These are phyloP conservation scores for Selaginella tamariscina DNA, from an alignment of 75 land plant species.

Conservation along the genomic window DNA sequence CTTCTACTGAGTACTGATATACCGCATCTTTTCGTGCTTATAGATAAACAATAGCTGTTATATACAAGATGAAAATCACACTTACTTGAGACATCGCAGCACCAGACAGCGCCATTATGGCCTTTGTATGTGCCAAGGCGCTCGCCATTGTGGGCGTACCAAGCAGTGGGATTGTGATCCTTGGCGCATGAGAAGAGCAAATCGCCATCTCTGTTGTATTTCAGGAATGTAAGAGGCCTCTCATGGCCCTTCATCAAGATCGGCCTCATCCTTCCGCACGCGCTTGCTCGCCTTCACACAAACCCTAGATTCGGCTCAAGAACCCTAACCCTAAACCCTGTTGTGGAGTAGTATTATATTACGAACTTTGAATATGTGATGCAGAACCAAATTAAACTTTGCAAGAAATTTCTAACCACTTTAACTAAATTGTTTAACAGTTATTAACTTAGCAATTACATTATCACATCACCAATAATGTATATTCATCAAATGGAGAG, in stretches of 20 bases:
- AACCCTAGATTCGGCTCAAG: background rate
- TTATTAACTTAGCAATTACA: too few species aligned
- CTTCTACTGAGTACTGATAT: too few species aligned
- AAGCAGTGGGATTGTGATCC: conserved; percentile 84
- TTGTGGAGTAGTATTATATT: too few species aligned
- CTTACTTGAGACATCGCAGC: conserved; percentile 81
- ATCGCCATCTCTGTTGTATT: conserved; percentile 87
- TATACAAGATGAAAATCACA: too few species aligned
- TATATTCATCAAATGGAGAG: too few species aligned
- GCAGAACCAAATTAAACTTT: too few species aligned
- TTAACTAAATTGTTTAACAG: too few species aligned
- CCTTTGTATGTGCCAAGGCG: conserved; percentile 86
- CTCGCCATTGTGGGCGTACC: conserved; percentile 93
- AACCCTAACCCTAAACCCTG: background rate
- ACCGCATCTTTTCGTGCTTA: too few species aligned
- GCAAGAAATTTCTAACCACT: too few species aligned
- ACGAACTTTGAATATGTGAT: too few species aligned
- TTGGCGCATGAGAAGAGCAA: conserved; percentile 91
- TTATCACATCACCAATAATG: too few species aligned
- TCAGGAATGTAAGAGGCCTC: conserved; percentile 81
- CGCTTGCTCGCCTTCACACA: background rate
- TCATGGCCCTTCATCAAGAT: conserved; percentile 96
- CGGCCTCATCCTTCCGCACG: conserved; percentile 62
- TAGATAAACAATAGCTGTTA: too few species aligned
- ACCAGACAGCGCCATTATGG: conserved; percentile 98